A percentile compares a stretch with the other conserved stretches of the same genome.
phyloP scores from a whole-genome alignment of 2,329 filamentous ascomycete species.

The Neofusicoccum sp. region DNA sequence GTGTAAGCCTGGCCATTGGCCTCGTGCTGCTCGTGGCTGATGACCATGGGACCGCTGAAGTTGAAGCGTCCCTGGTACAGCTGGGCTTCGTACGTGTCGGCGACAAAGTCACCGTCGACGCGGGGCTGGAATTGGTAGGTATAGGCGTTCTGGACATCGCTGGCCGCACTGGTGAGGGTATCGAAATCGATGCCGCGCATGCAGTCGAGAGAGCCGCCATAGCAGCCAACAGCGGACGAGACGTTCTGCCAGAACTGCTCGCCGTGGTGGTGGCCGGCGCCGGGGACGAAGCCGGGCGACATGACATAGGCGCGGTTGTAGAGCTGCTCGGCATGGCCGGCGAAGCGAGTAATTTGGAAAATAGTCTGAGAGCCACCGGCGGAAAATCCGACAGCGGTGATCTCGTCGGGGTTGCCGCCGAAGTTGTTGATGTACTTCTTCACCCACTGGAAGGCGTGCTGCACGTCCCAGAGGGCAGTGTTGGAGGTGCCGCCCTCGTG shows the following conservation, averaged over 20 bases:
- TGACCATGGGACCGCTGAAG: constrained; percentile 39
- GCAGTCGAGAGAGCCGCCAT: constrained; percentile 33
- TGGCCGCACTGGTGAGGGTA: constrained; percentile 34
- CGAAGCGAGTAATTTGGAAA: constrained; percentile 38
- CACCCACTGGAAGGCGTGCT: constrained; percentile 53
- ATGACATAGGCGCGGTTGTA: constrained; percentile 34
- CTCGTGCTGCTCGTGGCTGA: constrained; percentile 42
- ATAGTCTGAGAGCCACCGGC: constrained; percentile 23
- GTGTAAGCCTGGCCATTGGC: constrained; percentile 33
- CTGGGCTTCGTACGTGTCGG: constrained; percentile 41
- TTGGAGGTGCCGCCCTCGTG: constrained; percentile 49
- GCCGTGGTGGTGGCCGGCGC: constrained; percentile 40
- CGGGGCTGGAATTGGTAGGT: constrained; percentile 42
- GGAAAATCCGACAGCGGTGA: constrained; percentile 51
- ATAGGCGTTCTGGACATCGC: constrained; percentile 29
- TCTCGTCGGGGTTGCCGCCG: constrained; percentile 49
- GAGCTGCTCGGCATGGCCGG: constrained; percentile 35
- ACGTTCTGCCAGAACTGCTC: constrained; percentile 39
- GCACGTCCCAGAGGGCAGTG: constrained; percentile 43
- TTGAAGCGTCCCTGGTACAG: constrained; percentile 42
- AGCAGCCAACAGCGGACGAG: constrained; percentile 35
- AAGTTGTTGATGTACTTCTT: constrained; percentile 50
- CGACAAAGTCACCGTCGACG: constrained; percentile 40
- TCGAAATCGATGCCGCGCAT: constrained; percentile 36
- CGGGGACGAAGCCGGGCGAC: constrained; percentile 37